Evolutionary conservation across 768 basidiomycete genomes (phyloP).

Genomic region (Lyophyllum decastes): DNA sequence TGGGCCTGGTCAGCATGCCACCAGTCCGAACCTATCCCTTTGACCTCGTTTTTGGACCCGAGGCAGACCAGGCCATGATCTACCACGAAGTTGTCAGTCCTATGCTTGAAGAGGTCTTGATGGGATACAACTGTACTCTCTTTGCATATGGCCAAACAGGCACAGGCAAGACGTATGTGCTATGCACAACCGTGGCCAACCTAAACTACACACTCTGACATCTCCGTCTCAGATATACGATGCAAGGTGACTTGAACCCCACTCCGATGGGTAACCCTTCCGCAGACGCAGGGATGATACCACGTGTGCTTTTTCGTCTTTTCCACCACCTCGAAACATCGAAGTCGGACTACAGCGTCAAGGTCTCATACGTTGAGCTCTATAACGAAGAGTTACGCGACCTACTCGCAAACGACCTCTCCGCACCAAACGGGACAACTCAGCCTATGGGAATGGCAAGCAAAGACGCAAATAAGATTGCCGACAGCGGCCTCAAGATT

Average conservation of each 20-base stretch:
- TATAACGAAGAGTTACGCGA: conserved; percentile 99
- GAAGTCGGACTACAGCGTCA: conserved; percentile 85
- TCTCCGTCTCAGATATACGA: conserved; percentile 67
- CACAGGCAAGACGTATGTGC: conserved; percentile 93
- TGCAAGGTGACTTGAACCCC: conserved; percentile 91
- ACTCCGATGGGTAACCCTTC: conserved; percentile 89
- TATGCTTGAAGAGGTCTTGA: conserved; percentile 90
- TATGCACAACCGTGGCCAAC: conserved; percentile 29
- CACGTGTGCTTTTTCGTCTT: conserved; percentile 87
- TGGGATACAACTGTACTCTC: conserved; percentile 95
- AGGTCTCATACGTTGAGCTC: conserved; percentile 90
- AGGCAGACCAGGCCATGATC: conserved; percentile 92
- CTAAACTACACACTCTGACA: conserved; percentile 1
- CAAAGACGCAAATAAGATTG: conserved; percentile 45
- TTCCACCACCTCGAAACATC: conserved; percentile 85
- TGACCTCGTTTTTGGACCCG: conserved; percentile 94
- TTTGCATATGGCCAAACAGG: conserved; percentile 99
- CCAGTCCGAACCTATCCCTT: conserved; percentile 89
- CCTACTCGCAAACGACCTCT: conserved; percentile 79
- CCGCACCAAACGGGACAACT: conserved; percentile 60
- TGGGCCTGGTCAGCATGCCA: conserved; percentile 75
- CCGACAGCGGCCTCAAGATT: conserved; percentile 71
- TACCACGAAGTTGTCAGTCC: conserved; percentile 93
- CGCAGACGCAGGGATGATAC: conserved; percentile 91
- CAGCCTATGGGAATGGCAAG: conserved; percentile 81